Conservation (phyloP, 2,329 filamentous ascomycete species). For the Fusarium coicis region DNA sequence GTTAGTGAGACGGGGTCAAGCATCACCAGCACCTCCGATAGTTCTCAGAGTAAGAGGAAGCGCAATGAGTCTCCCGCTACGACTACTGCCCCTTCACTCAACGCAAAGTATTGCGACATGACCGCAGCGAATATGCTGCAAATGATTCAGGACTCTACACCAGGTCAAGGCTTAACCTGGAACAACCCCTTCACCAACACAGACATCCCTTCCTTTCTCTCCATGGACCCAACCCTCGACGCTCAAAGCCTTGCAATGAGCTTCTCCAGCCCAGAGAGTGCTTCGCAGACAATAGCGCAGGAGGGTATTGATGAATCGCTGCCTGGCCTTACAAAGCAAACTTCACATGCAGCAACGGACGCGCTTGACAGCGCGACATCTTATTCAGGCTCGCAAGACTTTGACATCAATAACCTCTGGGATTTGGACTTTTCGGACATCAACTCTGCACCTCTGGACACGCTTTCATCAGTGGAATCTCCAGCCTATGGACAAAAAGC, state of each 20-base stretch:
- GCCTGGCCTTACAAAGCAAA: neutral
- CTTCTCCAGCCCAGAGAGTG: neutral
- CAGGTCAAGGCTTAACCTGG: neutral
- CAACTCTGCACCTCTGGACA: neutral
- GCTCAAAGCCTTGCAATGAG: neutral
- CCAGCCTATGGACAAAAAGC: rapidly evolving
- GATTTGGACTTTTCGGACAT: neutral
- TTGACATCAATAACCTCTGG: neutral
- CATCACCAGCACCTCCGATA: neutral
- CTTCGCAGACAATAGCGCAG: neutral
- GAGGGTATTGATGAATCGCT: neutral
- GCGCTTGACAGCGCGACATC: neutral
- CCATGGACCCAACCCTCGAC: neutral
- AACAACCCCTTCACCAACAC: neutral
- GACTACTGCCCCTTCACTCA: neutral
- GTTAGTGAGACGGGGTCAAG: neutral
- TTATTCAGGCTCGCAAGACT: neutral
- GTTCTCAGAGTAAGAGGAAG: neutral
- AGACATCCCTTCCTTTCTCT: neutral
- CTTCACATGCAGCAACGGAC: rapidly evolving
- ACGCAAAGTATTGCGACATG: neutral
- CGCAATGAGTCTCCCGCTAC: neutral
- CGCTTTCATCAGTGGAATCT: neutral
- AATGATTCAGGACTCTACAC: neutral
- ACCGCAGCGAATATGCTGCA: neutral